Percentiles rank a stretch among this genome's conserved stretches.
phyloP scores from a whole-genome alignment of 169 alveolate species.

The Plasmodium blacklocki region DNA sequence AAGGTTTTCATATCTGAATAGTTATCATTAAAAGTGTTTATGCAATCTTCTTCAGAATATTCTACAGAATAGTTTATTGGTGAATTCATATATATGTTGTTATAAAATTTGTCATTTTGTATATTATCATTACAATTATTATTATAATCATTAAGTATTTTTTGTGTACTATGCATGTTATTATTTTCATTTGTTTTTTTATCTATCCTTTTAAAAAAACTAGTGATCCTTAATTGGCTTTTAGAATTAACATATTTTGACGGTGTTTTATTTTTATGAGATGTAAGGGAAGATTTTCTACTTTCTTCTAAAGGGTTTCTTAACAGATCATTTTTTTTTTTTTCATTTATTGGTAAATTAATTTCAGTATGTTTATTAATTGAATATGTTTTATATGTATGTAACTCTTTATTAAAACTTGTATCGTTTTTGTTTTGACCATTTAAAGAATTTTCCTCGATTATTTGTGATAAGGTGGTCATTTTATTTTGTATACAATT shows the following conservation, averaged over 20 bases:
- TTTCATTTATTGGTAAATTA: not conserved
- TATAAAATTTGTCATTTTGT: not conserved
- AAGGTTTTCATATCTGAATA: not conserved
- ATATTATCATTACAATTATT: slow-evolving; percentile 1
- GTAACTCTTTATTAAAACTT: no score
- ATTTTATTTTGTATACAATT: no score
- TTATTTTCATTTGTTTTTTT: slow-evolving; percentile 11
- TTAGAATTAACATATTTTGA: not conserved
- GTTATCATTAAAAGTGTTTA: not conserved
- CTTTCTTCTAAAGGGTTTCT: not conserved
- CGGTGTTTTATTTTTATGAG: slow-evolving; percentile 9
- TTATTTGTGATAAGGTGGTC: not conserved
- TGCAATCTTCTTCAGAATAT: not conserved
- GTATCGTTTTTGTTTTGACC: not conserved
- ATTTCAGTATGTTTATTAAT: not conserved
- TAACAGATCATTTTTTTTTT: slow-evolving; percentile 11
- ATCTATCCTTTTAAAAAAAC: slow-evolving; percentile 37
- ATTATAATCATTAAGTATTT: not conserved
- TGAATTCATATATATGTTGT: no score
- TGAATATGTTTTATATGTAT: not conserved
- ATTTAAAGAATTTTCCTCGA: not conserved
- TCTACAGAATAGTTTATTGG: slow-evolving; percentile 3
- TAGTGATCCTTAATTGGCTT: slow-evolving; percentile 43
- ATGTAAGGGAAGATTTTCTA: slow-evolving; percentile 5
- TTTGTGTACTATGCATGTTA: not conserved